phyloP scores from a whole-genome alignment of 1,284 basidiomycete genomes.

The Cystobasidium pallidum region DNA sequence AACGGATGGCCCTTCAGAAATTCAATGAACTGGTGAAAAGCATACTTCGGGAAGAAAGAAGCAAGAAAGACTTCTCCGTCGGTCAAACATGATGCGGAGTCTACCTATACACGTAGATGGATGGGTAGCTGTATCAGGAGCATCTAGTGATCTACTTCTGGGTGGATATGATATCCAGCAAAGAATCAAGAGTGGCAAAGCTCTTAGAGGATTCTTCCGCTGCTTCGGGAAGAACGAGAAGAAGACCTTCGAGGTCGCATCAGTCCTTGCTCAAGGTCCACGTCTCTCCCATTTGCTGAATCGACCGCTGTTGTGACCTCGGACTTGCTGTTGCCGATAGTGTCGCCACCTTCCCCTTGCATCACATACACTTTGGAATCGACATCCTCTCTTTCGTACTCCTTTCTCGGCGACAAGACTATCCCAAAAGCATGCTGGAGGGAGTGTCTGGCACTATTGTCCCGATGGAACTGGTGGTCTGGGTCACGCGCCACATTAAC shows the following conservation, averaged over 20 bases:
- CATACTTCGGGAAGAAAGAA: slow-evolving; percentile 31
- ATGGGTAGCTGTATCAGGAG: background rate
- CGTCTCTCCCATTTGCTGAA: background rate
- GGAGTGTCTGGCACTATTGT: slow-evolving; percentile 4
- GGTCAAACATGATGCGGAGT: background rate
- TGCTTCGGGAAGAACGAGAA: slow-evolving; percentile 5
- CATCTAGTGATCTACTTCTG: no score
- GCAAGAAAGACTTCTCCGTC: slow-evolving; percentile 7
- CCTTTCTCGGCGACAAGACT: background rate
- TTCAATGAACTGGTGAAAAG: slow-evolving; percentile 39
- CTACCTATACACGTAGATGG: background rate
- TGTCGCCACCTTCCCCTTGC: background rate
- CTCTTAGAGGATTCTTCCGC: slow-evolving; percentile 8
- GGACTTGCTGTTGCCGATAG: background rate
- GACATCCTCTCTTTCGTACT: background rate
- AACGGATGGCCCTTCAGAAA: slow-evolving; percentile 15
- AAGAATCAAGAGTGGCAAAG: no score
- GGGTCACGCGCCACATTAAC: background rate
- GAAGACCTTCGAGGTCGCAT: slow-evolving; percentile 17
- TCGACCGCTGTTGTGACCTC: background rate
- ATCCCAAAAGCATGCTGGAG: background rate
- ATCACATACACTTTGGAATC: background rate
- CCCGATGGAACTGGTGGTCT: background rate
- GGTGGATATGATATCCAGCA: no score
- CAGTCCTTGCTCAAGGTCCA: background rate